Conservation (phyloP, 306 rosid species). For the Medicago lupulina region DNA sequence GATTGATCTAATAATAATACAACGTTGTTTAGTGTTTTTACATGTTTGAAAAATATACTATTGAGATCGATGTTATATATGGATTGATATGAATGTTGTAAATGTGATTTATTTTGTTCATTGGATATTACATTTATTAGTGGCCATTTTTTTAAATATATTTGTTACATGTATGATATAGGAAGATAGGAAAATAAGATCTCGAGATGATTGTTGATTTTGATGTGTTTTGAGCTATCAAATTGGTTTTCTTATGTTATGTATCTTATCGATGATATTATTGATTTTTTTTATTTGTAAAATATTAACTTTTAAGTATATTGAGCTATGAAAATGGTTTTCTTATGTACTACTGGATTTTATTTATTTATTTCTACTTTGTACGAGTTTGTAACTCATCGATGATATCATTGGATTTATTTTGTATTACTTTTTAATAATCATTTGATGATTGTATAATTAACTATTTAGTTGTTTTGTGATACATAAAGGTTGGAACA, state of each 20-base stretch:
- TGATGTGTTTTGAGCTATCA: neutral
- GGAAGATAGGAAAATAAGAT: neutral
- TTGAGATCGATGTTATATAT: slow-evolving; percentile 16
- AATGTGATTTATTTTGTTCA: neutral
- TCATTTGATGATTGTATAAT: neutral
- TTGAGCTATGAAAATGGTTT: neutral
- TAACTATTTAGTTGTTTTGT: neutral
- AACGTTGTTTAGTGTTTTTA: neutral
- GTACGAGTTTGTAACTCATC: neutral
- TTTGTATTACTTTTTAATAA: neutral
- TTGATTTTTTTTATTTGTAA: too few species aligned
- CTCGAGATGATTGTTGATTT: neutral
- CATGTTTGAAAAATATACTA: neutral
- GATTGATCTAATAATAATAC: too few species aligned
- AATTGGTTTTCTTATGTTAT: neutral
- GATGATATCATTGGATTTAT: neutral
- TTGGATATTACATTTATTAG: neutral
- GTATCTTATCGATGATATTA: too few species aligned
- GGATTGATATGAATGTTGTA: neutral
- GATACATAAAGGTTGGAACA: slow-evolving; percentile 84
- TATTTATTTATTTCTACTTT: too few species aligned
- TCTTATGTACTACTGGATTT: too few species aligned
- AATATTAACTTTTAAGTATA: too few species aligned
- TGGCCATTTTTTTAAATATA: neutral
- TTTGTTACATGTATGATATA: neutral